A percentile compares a stretch with the other conserved stretches of the same genome.
Evolutionary conservation across 306 rosid genomes (phyloP).

Genomic region (Nissolia schottii): DNA sequence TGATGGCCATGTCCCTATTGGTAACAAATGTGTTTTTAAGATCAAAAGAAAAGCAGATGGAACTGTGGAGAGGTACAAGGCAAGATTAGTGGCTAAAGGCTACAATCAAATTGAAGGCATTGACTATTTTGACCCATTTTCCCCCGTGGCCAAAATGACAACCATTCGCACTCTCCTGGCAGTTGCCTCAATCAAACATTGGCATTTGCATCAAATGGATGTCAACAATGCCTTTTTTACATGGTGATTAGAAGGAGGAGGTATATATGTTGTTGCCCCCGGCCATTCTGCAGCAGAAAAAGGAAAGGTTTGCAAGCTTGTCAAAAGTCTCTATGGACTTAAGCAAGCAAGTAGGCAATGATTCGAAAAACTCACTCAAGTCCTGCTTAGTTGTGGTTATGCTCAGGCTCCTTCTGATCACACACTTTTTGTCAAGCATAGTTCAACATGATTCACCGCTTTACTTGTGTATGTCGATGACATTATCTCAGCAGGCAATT

Average conservation of each 20-base stretch:
- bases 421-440: not conserved
- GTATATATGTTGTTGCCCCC: not conserved
- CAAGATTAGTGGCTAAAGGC: not conserved
- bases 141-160: not conserved
- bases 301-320: not conserved
- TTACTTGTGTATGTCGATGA: too few species aligned
- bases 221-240: not conserved
- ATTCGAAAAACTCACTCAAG: not conserved
- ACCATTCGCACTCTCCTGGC: not conserved
- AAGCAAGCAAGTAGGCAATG: not conserved
- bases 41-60: not conserved
- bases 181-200: too few species aligned
- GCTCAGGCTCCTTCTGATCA: not conserved
- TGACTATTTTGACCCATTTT: not conserved
- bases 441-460: too few species aligned
- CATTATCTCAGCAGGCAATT: not conserved
- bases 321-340: not conserved
- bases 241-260: not conserved
- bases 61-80: too few species aligned
- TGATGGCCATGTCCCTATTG: not conserved
- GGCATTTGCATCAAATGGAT: not conserved
- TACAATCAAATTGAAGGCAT: not conserved
- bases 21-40: not conserved
- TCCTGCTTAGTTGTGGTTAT: not conserved
- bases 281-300: not conserved